Evolutionary conservation across 768 basidiomycete species (phyloP).

Genomic region (Kwoniella shandongensis): DNA sequence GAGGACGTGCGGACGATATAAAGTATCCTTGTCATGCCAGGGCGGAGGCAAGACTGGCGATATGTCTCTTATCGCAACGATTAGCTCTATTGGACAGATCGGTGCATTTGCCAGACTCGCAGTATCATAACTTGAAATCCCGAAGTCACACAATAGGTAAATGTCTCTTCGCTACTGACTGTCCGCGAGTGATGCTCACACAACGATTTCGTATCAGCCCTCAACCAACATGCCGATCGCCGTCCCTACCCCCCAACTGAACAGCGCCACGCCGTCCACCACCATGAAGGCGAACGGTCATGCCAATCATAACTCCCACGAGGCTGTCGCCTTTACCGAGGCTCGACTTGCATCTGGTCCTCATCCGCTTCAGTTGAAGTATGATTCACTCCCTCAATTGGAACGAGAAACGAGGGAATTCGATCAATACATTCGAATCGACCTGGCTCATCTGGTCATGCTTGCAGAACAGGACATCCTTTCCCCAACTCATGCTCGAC

Average conservation of each 20-base stretch:
- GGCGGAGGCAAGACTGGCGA: too few species aligned
- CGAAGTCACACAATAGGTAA: too few species aligned
- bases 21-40: too few species aligned
- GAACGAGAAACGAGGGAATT: conserved; percentile 7
- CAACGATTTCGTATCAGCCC: too few species aligned
- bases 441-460: conserved; percentile 15
- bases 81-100: too few species aligned
- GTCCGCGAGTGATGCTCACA: too few species aligned
- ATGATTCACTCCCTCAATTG: not conserved
- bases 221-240: conserved; percentile 2
- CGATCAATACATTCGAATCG: conserved; percentile 6
- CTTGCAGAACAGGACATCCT: conserved; percentile 11
- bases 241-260: not conserved
- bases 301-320: not conserved
- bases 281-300: too few species aligned
- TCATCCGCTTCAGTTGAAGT: not conserved
- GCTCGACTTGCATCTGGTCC: not conserved
- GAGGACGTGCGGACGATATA: too few species aligned
- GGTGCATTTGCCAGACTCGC: too few species aligned
- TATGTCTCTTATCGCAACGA: too few species aligned
- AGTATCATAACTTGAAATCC: too few species aligned
- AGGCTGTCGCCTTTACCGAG: conserved; percentile 1
- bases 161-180: too few species aligned
- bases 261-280: not conserved
- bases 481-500: not conserved